phyloP scores from a whole-genome alignment of 208 protist genomes.

The Acanthamoeba culbertsoni region DNA sequence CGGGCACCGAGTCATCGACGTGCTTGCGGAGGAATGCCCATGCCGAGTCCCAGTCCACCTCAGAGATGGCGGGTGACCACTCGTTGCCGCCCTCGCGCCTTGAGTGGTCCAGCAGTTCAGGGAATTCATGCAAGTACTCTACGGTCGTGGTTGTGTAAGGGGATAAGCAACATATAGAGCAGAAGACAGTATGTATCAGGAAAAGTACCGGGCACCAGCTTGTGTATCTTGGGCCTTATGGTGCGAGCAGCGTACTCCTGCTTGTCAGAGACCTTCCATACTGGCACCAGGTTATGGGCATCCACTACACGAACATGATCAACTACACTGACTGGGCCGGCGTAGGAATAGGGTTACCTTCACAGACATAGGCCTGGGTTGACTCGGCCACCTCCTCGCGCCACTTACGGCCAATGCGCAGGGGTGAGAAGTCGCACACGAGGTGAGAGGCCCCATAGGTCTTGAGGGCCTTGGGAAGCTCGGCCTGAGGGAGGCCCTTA shows the following conservation, averaged over 20 bases:
- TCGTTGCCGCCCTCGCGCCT: background rate
- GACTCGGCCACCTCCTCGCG: background rate
- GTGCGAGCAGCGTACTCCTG: constrained; percentile 73
- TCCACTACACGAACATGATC: constrained; percentile 52
- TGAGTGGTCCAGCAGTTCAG: background rate
- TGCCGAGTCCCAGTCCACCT: background rate
- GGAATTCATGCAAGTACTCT: constrained; percentile 4
- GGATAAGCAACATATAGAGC: no score
- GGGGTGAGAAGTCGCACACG: constrained; percentile 25
- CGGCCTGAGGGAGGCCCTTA: background rate
- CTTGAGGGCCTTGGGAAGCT: background rate
- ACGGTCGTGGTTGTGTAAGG: no score
- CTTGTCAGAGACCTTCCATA: constrained; percentile 67
- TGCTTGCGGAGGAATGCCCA: background rate
- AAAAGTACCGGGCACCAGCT: background rate
- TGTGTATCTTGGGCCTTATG: constrained; percentile 66
- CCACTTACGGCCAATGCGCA: background rate
- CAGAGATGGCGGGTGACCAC: background rate
- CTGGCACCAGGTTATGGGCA: constrained; percentile 71
- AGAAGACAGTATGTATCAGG: background rate
- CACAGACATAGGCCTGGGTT: background rate
- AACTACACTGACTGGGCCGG: background rate
- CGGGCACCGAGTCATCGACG: background rate
- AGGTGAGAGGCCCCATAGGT: background rate
- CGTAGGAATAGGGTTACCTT: background rate